These are phyloP conservation scores for Spatholobus suberectus DNA, from an alignment of 306 rosid species.

Conservation along the genomic window DNA sequence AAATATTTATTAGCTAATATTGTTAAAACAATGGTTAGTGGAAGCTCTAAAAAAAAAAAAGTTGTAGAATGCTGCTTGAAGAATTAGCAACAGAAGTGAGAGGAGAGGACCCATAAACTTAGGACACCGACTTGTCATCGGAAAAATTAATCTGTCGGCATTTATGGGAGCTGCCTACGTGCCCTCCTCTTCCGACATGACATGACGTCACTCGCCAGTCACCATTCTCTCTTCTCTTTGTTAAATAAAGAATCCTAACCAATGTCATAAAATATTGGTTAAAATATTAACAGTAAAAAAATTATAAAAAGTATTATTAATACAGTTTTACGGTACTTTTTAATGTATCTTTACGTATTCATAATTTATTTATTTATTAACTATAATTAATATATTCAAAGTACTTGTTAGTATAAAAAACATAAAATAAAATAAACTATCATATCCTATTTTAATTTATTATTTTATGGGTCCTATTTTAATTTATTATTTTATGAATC, in stretches of 20 bases:
- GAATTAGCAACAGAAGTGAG: not conserved
- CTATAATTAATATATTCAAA: too few relatives aligned
- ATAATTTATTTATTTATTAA: too few relatives aligned
- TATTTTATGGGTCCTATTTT: too few relatives aligned
- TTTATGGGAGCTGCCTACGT: slow-evolving; percentile 56
- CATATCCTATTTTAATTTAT: too few relatives aligned
- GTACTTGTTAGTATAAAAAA: too few relatives aligned
- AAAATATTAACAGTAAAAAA: too few relatives aligned
- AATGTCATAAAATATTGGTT: too few relatives aligned
- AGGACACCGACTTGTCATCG: slow-evolving; percentile 42
- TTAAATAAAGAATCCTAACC: too few relatives aligned
- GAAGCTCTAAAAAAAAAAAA: not conserved
- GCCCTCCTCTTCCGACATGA: slow-evolving; percentile 63
- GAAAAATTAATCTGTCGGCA: slow-evolving; percentile 58
- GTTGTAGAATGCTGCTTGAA: not conserved
- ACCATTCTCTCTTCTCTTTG: not conserved
- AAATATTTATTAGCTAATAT: not conserved
- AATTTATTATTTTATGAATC: too few relatives aligned
- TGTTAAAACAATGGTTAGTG: not conserved
- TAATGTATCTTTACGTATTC: too few relatives aligned
- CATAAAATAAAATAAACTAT: too few relatives aligned
- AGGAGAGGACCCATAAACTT: slow-evolving; percentile 32
- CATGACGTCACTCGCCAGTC: slow-evolving; percentile 25
- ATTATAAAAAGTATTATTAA: too few relatives aligned
- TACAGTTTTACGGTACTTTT: not conserved